Evolutionary conservation across 2,329 filamentous ascomycete species (phyloP).

Genomic region (Trichocomaceae sp.): DNA sequence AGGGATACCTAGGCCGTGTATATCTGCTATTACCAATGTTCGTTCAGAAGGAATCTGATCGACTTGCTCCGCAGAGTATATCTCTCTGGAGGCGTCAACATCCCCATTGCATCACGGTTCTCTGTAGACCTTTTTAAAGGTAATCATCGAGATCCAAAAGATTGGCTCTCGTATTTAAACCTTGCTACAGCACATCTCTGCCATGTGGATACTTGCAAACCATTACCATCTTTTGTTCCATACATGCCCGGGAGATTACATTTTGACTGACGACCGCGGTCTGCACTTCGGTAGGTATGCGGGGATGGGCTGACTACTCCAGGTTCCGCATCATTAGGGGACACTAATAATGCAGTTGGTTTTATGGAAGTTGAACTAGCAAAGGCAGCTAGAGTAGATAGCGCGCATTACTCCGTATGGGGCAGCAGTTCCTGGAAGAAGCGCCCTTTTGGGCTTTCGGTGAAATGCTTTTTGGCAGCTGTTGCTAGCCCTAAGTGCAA

Average conservation of each 20-base stretch:
- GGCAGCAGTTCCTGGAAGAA: background rate
- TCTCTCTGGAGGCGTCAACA: background rate
- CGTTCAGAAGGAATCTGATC: background rate
- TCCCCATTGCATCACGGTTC: background rate
- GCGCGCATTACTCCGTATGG: background rate
- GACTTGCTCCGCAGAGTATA: background rate
- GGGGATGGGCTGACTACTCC: background rate
- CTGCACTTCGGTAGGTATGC: background rate
- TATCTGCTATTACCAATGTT: no score
- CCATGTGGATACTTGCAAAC: background rate
- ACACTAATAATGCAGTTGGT: background rate
- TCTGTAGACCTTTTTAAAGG: background rate
- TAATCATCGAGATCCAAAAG: background rate
- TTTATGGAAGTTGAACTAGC: background rate
- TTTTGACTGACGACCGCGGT: slow-evolving; percentile 8
- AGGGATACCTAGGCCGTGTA: background rate
- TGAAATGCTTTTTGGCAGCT: background rate
- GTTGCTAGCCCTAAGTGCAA: background rate
- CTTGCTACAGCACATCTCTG: background rate
- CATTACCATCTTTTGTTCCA: background rate
- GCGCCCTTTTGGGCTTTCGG: slow-evolving; percentile 4
- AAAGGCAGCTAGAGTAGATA: background rate
- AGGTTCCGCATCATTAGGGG: background rate
- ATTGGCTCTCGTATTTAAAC: background rate
- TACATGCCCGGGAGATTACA: background rate